Evolutionary conservation across 1,284 basidiomycete genomes (phyloP).

Genomic region (Trametes versicolor): DNA sequence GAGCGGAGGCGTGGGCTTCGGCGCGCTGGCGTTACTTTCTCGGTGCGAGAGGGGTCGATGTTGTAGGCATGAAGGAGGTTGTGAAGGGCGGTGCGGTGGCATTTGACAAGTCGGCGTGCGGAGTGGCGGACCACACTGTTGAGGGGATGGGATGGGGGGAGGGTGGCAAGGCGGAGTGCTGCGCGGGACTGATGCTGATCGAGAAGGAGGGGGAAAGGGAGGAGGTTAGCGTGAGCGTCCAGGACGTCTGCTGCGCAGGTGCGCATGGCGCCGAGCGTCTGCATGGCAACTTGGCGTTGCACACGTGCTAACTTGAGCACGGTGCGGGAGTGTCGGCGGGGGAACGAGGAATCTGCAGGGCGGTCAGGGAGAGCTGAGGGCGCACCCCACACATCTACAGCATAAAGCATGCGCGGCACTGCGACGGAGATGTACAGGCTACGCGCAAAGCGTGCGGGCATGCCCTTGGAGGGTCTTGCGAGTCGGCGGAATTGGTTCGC

Average conservation of each 20-base stretch:
- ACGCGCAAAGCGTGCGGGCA: conserved; percentile 5
- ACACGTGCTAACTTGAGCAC: conserved; percentile 37
- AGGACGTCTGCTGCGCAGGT: conserved; percentile 45
- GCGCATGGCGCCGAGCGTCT: conserved; percentile 45
- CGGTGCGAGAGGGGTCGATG: conserved; percentile 8
- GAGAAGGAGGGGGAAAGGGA: conserved; percentile 42
- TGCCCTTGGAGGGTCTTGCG: background rate
- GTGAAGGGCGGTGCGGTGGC: conserved; percentile 33
- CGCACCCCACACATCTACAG: conserved; percentile 39
- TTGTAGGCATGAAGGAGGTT: conserved; percentile 31
- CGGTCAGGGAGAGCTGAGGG: conserved; percentile 14
- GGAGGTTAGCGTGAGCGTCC: conserved; percentile 44
- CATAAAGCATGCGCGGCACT: conserved; percentile 48
- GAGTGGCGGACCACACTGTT: conserved; percentile 20
- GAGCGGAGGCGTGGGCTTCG: conserved; percentile 20
- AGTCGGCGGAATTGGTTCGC: conserved; percentile 3
- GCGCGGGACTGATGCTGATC: conserved; percentile 37
- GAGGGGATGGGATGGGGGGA: conserved; percentile 47
- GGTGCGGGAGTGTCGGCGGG: background rate
- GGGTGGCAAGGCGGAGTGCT: conserved; percentile 42
- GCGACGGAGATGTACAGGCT: conserved; percentile 41
- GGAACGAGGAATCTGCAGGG: background rate
- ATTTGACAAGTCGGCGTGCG: conserved; percentile 19
- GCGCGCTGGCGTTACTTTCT: conserved; percentile 26
- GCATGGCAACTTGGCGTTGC: conserved; percentile 43